phyloP scores from a whole-genome alignment of 2,329 filamentous ascomycete genomes.

The Alternaria rosae region DNA sequence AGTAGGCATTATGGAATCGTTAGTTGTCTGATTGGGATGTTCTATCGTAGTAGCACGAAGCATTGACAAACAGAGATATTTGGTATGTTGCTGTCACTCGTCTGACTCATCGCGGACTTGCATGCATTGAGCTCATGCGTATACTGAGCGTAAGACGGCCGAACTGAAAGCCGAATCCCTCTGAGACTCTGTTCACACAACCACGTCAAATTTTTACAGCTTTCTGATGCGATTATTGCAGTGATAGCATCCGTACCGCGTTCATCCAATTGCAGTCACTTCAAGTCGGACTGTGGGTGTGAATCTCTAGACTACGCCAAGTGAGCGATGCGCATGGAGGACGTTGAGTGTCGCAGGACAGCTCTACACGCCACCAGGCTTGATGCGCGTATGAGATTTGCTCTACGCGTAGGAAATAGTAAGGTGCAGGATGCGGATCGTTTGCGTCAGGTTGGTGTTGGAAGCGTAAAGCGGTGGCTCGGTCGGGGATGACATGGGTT shows the following conservation, averaged over 20 bases:
- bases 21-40: background rate
- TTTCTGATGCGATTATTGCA: too few species aligned
- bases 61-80: background rate
- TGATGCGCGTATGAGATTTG: too few species aligned
- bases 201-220: too few species aligned
- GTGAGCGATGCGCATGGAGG: too few species aligned
- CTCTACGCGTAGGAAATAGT: background rate
- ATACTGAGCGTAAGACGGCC: background rate
- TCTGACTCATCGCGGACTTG: background rate
- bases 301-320: too few species aligned
- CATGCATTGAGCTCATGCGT: too few species aligned
- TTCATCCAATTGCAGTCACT: too few species aligned
- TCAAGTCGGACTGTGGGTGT: too few species aligned
- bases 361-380: too few species aligned
- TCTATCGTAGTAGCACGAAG: background rate
- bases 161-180: background rate
- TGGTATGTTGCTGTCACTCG: background rate
- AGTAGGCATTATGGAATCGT: background rate
- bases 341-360: too few species aligned
- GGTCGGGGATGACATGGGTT: slow-evolving; percentile 10
- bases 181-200: too few species aligned
- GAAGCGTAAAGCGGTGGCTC: background rate
- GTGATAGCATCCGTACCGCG: too few species aligned
- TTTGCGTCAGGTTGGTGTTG: background rate
- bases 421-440: background rate